These are phyloP conservation scores for Ceriops tagal DNA, from an alignment of 345 rosid genomes.

Conservation along the genomic window DNA sequence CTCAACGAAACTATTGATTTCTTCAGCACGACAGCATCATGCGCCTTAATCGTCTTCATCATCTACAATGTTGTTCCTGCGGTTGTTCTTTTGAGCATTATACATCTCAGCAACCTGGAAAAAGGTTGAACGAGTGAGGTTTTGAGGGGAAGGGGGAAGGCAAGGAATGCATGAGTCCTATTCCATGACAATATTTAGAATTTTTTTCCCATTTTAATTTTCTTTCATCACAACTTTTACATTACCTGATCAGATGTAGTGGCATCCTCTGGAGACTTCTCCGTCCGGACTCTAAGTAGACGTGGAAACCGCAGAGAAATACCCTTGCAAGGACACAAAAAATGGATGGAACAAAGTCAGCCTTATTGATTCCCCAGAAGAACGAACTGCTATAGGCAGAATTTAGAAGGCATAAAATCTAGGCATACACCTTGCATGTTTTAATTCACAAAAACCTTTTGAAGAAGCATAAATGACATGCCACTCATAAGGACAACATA, in stretches of 20 bases:
- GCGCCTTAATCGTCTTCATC: constrained; percentile 47
- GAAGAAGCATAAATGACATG: too few relatives aligned
- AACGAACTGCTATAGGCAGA: not conserved
- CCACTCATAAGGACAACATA: too few relatives aligned
- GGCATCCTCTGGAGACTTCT: constrained; percentile 78
- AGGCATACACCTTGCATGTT: too few relatives aligned
- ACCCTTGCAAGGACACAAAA: constrained; percentile 41
- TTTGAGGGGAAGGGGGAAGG: not conserved
- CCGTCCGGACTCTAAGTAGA: constrained; percentile 71
- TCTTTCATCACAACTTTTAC: not conserved
- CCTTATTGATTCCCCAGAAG: not conserved
- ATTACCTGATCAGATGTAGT: constrained; percentile 83
- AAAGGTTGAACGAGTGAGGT: not conserved
- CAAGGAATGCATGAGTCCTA: too few relatives aligned
- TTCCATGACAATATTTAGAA: too few relatives aligned
- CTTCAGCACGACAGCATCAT: too few relatives aligned
- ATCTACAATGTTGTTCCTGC: constrained; percentile 52
- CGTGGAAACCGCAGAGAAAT: constrained; percentile 91
- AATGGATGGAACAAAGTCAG: not conserved
- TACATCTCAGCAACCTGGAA: constrained; percentile 88
- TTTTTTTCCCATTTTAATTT: too few relatives aligned
- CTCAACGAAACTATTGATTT: too few relatives aligned
- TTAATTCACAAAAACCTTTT: too few relatives aligned
- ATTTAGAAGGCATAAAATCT: too few relatives aligned
- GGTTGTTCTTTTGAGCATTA: constrained; percentile 68